Base-by-base conservation (phyloP, 805 yeast genomes). In the Zygosaccharomyces pseudorouxii region DNA sequence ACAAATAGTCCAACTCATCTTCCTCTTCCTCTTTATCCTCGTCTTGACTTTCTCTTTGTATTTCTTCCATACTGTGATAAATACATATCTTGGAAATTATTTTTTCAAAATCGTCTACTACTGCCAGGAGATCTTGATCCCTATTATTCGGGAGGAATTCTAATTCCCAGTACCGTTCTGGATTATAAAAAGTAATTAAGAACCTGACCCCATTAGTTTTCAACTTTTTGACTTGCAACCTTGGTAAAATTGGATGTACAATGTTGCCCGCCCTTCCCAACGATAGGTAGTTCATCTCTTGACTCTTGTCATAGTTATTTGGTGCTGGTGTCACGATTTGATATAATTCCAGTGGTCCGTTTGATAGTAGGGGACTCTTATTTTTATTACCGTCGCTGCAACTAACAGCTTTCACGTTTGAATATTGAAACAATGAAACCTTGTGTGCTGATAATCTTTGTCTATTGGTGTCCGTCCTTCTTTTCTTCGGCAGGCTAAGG, bases 101-200 rank as follows among this genome's bases (percentile, higher is more conserved):
- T 51, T 39, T n/a, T 47, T 69, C 73, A 31, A 71, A 58, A 5
- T 57, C 59, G 3, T 47, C 16, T 1, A 59, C 49, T 2, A 52
- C 49, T 0, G 37, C 25, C 1, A 27, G 23, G 12, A 55, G 31
- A 1, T 48, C 50, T 43, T 57, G 56, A 11, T 38, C 40, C 16
- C 29, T 38, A n/a, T 38, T 9, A 3, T 38, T 18, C 3, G 68
- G 60, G 19, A 61, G 55, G 46, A 71, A 56, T 16, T 60, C 69
- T 38, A 81, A 70, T 25, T 77, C 73, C 95, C 95, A 87, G 64
- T 80, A 85, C 56, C 92, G 69, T 53, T 81, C 84, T 0, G 95
- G 95, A 56, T 85, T 86, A 23, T 79, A 79, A 49, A 87, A 72
- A 0, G 89, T 82, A 14, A 86, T 62, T 2, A 84, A 72, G 55